Evolutionary conservation across 75 land plant genomes (phyloP).

Genomic region (Pinus taeda): DNA sequence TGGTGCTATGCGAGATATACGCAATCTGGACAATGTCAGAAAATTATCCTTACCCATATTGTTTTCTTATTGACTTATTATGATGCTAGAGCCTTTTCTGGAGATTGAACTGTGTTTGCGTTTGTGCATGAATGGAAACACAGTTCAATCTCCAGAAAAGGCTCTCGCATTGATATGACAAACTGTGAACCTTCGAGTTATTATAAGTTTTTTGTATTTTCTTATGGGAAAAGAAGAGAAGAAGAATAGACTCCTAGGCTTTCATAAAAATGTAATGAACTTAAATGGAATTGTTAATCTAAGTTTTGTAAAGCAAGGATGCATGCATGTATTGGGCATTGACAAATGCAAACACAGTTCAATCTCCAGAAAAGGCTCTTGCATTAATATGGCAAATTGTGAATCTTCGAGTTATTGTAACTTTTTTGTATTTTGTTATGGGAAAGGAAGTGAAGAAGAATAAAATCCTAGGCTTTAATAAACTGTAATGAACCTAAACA

Average conservation of each 20-base stretch:
- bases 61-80: background rate
- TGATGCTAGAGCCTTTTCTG: too few relatives aligned
- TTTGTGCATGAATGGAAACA: too few relatives aligned
- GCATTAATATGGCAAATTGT: too few relatives aligned
- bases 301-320: background rate
- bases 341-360: too few relatives aligned
- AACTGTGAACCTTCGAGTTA: too few relatives aligned
- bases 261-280: background rate
- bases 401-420: background rate
- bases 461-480: background rate
- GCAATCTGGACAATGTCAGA: conserved; percentile 84
- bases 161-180: too few relatives aligned
- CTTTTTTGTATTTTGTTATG: background rate
- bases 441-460: background rate
- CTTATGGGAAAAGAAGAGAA: background rate
- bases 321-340: too few relatives aligned
- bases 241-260: background rate
- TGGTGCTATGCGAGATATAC: conserved; percentile 79
- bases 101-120: too few relatives aligned
- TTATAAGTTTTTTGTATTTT: background rate
- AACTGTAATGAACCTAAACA: background rate
- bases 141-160: too few relatives aligned
- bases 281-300: background rate
- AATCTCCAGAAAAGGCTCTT: too few relatives aligned
- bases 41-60: conserved; percentile 3